These are phyloP conservation scores for Lentinula detonsa DNA, from an alignment of 768 basidiomycete species.

Conservation along the genomic window DNA sequence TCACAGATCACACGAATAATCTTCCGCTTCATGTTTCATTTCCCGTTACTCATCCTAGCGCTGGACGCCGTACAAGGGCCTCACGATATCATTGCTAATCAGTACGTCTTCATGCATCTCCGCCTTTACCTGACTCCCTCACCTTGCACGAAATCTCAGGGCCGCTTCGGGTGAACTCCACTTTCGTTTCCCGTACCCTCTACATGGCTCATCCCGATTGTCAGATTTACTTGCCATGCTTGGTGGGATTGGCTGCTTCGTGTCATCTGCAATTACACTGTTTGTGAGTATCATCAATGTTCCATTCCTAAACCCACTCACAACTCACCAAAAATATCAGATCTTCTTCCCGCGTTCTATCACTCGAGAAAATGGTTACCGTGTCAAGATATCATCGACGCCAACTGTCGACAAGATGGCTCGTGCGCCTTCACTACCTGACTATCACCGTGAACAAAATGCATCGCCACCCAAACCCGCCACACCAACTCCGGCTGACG, in stretches of 20 bases:
- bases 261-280: slow-evolving; percentile 77
- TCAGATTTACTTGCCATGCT: slow-evolving; percentile 67
- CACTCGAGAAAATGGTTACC: slow-evolving; percentile 58
- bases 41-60: slow-evolving; percentile 63
- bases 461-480: not conserved
- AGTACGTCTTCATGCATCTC: slow-evolving; percentile 36
- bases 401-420: slow-evolving; percentile 22
- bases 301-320: slow-evolving; percentile 38
- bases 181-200: not conserved
- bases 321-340: slow-evolving; percentile 35
- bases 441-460: slow-evolving; percentile 15
- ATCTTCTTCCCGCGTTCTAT: slow-evolving; percentile 79
- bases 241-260: slow-evolving; percentile 68
- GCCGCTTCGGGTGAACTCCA: slow-evolving; percentile 52
- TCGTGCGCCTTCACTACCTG: slow-evolving; percentile 18
- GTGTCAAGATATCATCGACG: slow-evolving; percentile 29
- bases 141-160: slow-evolving; percentile 22
- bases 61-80: slow-evolving; percentile 53
- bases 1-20: slow-evolving; percentile 60
- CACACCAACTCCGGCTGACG: not conserved
- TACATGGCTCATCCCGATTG: slow-evolving; percentile 1
- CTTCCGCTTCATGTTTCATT: slow-evolving; percentile 70
- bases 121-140: not conserved
- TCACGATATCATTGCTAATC: slow-evolving; percentile 43
- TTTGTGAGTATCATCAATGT: slow-evolving; percentile 40